phyloP scores from a whole-genome alignment of 2,329 filamentous ascomycete genomes.

The Apiospora pterosperma region DNA sequence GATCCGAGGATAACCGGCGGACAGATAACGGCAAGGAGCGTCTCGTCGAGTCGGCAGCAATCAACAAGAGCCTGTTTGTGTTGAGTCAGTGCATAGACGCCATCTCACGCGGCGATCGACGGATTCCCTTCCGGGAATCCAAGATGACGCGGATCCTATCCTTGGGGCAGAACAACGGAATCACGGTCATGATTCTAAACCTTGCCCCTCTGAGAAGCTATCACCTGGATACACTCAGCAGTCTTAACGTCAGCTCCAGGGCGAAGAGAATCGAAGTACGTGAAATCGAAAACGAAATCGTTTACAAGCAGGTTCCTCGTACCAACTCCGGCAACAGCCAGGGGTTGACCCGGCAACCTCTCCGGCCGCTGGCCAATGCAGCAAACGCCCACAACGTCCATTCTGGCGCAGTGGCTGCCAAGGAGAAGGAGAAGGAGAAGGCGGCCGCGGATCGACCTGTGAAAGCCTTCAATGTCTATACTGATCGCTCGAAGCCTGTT shows the following conservation, averaged over 20 bases:
- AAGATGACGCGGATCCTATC: slow-evolving; percentile 97
- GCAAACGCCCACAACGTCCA: slow-evolving; percentile 73
- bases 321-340: slow-evolving; percentile 35
- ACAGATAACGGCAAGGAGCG: slow-evolving; percentile 93
- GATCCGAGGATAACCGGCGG: slow-evolving; percentile 90
- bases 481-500: slow-evolving; percentile 61
- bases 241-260: slow-evolving; percentile 89
- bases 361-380: slow-evolving; percentile 72
- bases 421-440: slow-evolving; percentile 41
- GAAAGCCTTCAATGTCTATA: slow-evolving; percentile 85
- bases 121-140: slow-evolving; percentile 90
- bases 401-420: slow-evolving; percentile 50
- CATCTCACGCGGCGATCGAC: slow-evolving; percentile 69
- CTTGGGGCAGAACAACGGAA: slow-evolving; percentile 88
- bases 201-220: slow-evolving; percentile 88
- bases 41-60: slow-evolving; percentile 90
- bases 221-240: slow-evolving; percentile 89
- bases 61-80: slow-evolving; percentile 96
- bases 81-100: slow-evolving; percentile 94
- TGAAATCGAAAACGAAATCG: slow-evolving; percentile 92
- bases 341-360: slow-evolving; percentile 62
- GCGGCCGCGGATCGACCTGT: slow-evolving; percentile 65
- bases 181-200: slow-evolving; percentile 96
- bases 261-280: slow-evolving; percentile 95
- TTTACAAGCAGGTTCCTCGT: slow-evolving; percentile 73